Evolutionary conservation across 306 rosid species (phyloP), one percentile per base, ranked within the genome.

Genomic region (Mimosa bimucronata): DNA sequence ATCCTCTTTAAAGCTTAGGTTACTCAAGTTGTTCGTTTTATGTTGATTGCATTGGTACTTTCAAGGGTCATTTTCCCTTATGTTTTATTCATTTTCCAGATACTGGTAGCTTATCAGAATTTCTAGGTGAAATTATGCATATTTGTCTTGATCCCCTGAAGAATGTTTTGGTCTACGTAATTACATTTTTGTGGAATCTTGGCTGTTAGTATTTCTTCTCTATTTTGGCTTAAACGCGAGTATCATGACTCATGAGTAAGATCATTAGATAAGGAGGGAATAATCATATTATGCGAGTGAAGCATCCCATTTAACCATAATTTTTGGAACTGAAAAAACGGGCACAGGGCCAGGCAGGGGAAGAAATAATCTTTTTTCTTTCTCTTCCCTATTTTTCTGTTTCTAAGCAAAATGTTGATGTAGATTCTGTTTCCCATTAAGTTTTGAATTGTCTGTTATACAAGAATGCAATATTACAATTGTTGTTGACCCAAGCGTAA

Each of bases 21-120:
- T 34, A 30, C 28, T 41, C 7, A 30, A 52, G 48, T 37, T 31
- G 2, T 8, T 50, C 7, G 38, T 70, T 8, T 13, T 26, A 1
- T 25, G 14, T 77, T 71, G 61, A 50, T 21, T 77, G 61, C 68
- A 50, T 21, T 26, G 44, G 18, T 50, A 64, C 69, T 28, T 46
- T 55, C 57, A 41, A 26, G 48, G 18, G 25, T 55, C 2, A 9
- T 52, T 65, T 42, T 7, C 9, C 40, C 64, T 57, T 31, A 50
- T 37, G 37, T 42, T 7, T 2, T 65, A 73, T 64, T 55, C 37
- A 62, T 73, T 78, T 42, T 30, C 30, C 75, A 13, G 72, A 29
- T 71, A 14, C 12, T 15, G 8, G 45, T 23, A n/a, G n/a, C n/a
- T n/a, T n/a, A n/a, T 19, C 58, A 41, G 13, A 3, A 19, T 52